phyloP scores from a whole-genome alignment of 2,329 filamentous ascomycete genomes.

The Botryotinia calthae region DNA sequence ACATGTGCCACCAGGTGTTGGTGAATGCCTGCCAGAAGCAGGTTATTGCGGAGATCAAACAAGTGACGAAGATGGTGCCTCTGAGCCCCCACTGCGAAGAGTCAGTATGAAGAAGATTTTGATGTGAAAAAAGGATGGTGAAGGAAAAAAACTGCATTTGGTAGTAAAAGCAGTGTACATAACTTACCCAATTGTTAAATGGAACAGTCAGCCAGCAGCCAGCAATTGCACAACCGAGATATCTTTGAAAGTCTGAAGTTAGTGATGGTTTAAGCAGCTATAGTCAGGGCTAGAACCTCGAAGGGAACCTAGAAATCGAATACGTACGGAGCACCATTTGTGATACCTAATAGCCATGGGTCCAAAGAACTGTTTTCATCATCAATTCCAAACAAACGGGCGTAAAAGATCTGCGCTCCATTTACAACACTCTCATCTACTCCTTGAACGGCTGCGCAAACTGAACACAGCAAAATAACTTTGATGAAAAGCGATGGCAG shows the following conservation, averaged over 20 bases:
- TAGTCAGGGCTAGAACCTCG: not conserved
- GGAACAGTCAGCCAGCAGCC: conserved; percentile 74
- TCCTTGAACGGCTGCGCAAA: conserved; percentile 67
- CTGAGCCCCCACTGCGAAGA: conserved; percentile 58
- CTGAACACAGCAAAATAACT: conserved; percentile 64
- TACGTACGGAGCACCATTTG: conserved; percentile 53
- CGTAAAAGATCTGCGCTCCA: conserved; percentile 65
- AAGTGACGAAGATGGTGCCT: conserved; percentile 69
- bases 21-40: conserved; percentile 53
- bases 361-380: conserved; percentile 45
- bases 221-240: conserved; percentile 64
- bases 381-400: conserved; percentile 58
- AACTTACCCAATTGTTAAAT: conserved; percentile 54
- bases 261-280: not conserved
- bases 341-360: conserved; percentile 59
- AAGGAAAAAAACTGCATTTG: not conserved
- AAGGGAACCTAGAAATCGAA: not conserved
- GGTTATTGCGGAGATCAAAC: conserved; percentile 56
- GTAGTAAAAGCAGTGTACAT: not conserved
- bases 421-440: conserved; percentile 70
- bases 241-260: conserved; percentile 33
- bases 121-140: not conserved
- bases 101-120: not conserved
- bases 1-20: conserved; percentile 66
- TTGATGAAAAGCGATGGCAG: conserved; percentile 52